Conservation (phyloP, 2,329 filamentous ascomycete species). For the Peltaster fructicola region DNA sequence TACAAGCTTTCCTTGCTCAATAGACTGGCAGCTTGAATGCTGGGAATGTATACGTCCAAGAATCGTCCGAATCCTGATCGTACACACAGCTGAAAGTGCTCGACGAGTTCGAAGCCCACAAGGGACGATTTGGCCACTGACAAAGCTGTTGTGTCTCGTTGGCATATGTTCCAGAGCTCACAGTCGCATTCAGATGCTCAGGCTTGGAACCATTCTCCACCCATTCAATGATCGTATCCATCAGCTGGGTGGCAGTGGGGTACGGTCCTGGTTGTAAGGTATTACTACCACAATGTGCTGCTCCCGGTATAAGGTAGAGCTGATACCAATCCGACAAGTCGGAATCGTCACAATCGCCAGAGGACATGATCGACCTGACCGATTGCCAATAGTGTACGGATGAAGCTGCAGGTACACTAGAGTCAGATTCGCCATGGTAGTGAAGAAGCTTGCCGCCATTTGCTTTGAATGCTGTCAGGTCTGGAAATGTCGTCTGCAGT, state of each 20-base stretch:
- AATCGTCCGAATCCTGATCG: slow-evolving; percentile 16
- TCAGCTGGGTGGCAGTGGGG: slow-evolving; percentile 9
- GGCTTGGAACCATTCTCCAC: slow-evolving; percentile 18
- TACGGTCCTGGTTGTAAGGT: slow-evolving; percentile 11
- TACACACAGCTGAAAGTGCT: slow-evolving; percentile 20
- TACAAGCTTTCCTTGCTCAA: no score
- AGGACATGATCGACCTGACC: no score
- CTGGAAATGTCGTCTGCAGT: slow-evolving; percentile 17
- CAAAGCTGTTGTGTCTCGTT: slow-evolving; percentile 25
- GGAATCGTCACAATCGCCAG: slow-evolving; percentile 9
- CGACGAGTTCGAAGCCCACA: slow-evolving; percentile 22
- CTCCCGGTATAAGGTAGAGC: slow-evolving; percentile 23
- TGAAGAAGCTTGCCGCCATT: slow-evolving; percentile 10
- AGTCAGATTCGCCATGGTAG: slow-evolving; percentile 3
- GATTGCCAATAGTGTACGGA: slow-evolving; percentile 18
- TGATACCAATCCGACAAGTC: slow-evolving; percentile 19
- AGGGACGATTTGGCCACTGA: slow-evolving; percentile 25
- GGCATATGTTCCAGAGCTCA: slow-evolving; percentile 6
- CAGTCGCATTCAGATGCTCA: slow-evolving; percentile 26
- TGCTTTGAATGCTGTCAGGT: slow-evolving; percentile 18
- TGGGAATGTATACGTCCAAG: slow-evolving; percentile 8
- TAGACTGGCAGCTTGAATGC: slow-evolving; percentile 9
- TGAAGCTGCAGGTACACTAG: slow-evolving; percentile 17
- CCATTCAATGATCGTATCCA: slow-evolving; percentile 11
- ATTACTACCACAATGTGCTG: slow-evolving; percentile 20